Evolutionary conservation across 306 rosid species (phyloP), one percentile per base, ranked within the genome.

Genomic region (Vachellia collinsii): DNA sequence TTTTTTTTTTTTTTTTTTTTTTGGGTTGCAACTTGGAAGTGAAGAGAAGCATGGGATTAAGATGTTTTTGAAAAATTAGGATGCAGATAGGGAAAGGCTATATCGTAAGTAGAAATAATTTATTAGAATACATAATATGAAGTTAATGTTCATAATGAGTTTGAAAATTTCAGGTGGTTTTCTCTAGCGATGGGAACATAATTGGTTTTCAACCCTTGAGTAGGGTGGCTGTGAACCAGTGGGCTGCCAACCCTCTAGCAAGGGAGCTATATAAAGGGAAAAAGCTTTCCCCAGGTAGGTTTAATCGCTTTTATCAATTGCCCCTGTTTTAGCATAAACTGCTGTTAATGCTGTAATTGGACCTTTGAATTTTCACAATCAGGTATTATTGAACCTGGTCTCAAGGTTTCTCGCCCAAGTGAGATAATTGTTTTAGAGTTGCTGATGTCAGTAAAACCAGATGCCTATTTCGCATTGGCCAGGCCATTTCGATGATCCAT

Each of bases 131-230:
- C 5, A 67, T 38, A 39, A 67, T 68, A 41, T 68, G 23, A 68
- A 41, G 19, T 11, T 41, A 4, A 19, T 67, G 51, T 8, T 68
- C 51, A 68, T n/a, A n/a, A 11, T n/a, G 23, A n/a, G 13, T 72
- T 70, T n/a, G 54, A 72, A 85, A 85, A 1, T 29, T 51, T 39
- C 70, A 92, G 99, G 99, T 93, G 74, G 99, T 93, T 81, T 81
- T 91, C 88, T 87, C 94, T 6, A 62, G 79, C 1, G 90, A 90
- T 68, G 97, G 94, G 50, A 88, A 80, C 79, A 83, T 94, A 64
- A 83, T 93, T 48, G 99, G 97, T 77, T 93, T 93, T 86, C 97
- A 94, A 83, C 99, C 99, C 39, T 77, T 88, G 77, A 93, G 98
- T 81, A 87, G 94, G 67, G 97, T 93, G 75, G 99, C 95, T 10